Conservation (phyloP, 164 flowering plant genomes). For the Taxillus chinensis region DNA sequence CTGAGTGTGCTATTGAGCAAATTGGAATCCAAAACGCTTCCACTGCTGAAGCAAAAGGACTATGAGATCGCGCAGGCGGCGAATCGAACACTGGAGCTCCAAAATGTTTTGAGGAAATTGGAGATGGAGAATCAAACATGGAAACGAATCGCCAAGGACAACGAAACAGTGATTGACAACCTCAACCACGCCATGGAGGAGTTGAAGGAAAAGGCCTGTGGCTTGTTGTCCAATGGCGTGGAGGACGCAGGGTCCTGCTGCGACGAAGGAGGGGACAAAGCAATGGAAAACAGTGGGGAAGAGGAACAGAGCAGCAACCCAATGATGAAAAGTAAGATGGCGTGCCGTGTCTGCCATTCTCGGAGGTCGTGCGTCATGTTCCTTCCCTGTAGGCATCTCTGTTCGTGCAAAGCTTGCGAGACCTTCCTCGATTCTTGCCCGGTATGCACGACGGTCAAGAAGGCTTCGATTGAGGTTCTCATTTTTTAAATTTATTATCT, state of each 20-base stretch:
- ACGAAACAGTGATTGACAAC: conserved; percentile 39
- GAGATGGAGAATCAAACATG: conserved; percentile 43
- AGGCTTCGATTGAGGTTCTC: conserved; percentile 33
- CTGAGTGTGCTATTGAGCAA: background rate
- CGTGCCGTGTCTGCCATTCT: conserved; percentile 43
- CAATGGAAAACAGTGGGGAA: background rate
- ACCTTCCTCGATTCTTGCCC: conserved; percentile 52
- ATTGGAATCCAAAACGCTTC: background rate
- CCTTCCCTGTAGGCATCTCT: conserved; percentile 77
- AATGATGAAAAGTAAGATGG: conserved; percentile 13
- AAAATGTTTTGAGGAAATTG: conserved; percentile 20
- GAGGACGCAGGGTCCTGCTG: conserved; percentile 68
- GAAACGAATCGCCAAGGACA: conserved; percentile 55
- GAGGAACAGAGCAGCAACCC: background rate
- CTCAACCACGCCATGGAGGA: conserved; percentile 39
- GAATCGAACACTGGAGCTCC: conserved; percentile 26
- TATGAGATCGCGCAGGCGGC: conserved; percentile 32
- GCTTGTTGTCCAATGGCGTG: conserved; percentile 13
- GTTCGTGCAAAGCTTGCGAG: conserved; percentile 54
- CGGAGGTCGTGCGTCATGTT: conserved; percentile 38
- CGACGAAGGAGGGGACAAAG: conserved; percentile 7
- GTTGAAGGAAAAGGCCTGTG: conserved; percentile 21
- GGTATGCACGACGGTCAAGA: conserved; percentile 44
- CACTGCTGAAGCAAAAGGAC: conserved; percentile 32
- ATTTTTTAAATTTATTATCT: conserved; percentile 16